Conservation (phyloP, 78 protist species). For the Tieghemostelium lacteum region DNA sequence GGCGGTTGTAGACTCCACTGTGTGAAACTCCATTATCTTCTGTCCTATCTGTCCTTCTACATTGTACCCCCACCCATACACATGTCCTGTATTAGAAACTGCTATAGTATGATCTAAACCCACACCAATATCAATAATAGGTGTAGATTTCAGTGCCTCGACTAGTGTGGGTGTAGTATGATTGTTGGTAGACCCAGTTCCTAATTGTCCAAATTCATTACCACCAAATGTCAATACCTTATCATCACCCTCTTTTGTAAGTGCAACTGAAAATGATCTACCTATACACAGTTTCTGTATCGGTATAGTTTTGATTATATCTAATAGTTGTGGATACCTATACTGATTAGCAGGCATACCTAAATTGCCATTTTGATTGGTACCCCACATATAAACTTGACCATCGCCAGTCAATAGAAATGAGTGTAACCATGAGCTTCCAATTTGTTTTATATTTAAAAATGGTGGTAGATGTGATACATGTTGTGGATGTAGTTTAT, state of each 20-base stretch:
- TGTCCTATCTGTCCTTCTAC: conserved; percentile 71
- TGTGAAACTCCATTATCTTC: conserved; percentile 51
- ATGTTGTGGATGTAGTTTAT: conserved; percentile 6
- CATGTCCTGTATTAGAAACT: conserved; percentile 63
- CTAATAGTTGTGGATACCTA: conserved; percentile 20
- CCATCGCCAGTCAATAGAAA: conserved; percentile 25
- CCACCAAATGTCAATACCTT: conserved; percentile 43
- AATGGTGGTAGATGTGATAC: conserved; percentile 50
- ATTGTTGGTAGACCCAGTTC: conserved; percentile 6
- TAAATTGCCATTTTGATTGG: conserved; percentile 40
- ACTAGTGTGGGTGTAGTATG: conserved; percentile 16
- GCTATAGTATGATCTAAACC: conserved; percentile 70
- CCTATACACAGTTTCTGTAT: conserved; percentile 28
- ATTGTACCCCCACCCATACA: conserved; percentile 76
- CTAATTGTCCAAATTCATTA: conserved; percentile 72
- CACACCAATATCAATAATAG: conserved; percentile 20
- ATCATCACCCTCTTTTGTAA: conserved; percentile 31
- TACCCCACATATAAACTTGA: conserved; percentile 65
- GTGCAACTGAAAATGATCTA: conserved; percentile 38
- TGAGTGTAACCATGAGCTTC: conserved; percentile 18
- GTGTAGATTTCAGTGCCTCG: background rate
- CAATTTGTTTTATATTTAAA: conserved; percentile 14
- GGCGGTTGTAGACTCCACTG: conserved; percentile 24
- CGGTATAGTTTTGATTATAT: conserved; percentile 14
- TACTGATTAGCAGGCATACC: conserved; percentile 33